Base-by-base conservation (phyloP, 2,329 filamentous ascomycete genomes). In the Colletotrichum gigasporum region DNA sequence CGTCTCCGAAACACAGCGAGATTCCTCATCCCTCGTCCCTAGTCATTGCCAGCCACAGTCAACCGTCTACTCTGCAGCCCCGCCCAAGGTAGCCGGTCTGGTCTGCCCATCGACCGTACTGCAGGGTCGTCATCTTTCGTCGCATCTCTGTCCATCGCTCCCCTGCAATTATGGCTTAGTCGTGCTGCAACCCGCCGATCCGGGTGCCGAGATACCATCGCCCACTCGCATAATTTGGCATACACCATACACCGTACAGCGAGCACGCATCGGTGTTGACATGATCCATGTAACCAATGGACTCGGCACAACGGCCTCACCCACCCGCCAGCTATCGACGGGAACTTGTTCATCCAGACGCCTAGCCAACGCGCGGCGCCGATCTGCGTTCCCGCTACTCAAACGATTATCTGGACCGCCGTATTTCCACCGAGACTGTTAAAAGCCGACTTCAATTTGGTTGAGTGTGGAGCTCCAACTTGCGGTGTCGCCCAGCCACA, bases 371-470 rank as follows among this genome's bases (percentile, higher is more conserved):
- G 61, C 20, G 14, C 9, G 35, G 18, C 14, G 55, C 48, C 41
- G 56, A 64, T 64, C 48, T 44, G 51, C 8, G 48, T 4, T 54
- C 28, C 45, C 24, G 18, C 18, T 28, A 28, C 12, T n/a, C 14
- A 5, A 18, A 39, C 22, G 20, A 41, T 18, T 41, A 9, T 32
- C 11, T 16, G 30, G 16, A 52, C 39, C 18, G 42, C 20, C 20
- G 44, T 16, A 28, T 28, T 26, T 11, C 34, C 10, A 12, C 20
- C 37, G 18, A 24, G n/a, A 26, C 16, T 9, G 20, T 14, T 14
- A 6, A 30, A 5, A 22, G 28, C 16, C 53, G 44, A 30, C 2
- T 14, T 24, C 9, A 8, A 28, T 39, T 44, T 30, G 18, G 30
- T 39, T n/a, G 51, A 12, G 22, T 28, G 26, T 39, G 30, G 47